Base-by-base conservation (phyloP, 2,329 filamentous ascomycete genomes). In the Penicillium crustosum region DNA sequence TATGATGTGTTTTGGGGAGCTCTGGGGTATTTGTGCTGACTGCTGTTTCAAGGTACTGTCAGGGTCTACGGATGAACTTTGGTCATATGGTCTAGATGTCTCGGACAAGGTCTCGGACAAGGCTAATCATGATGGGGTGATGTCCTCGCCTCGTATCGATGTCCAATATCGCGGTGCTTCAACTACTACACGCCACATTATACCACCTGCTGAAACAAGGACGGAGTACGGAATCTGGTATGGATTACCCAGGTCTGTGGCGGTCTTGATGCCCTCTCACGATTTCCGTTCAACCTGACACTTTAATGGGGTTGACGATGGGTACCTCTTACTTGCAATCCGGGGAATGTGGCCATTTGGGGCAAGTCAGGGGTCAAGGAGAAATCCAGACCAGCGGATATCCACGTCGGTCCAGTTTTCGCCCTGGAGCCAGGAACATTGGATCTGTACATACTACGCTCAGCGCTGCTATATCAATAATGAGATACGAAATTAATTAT, bases 51-150 rank as follows among this genome's bases (percentile, higher is more conserved):
- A 57, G 55, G 55, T 42, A 48, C 49, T 3, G 55, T 57, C 23
- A 41, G 55, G 36, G 55, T 57, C 43, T 57, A 57, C 15, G 55
- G 49, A 9, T 57, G 55, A 57, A 49, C 4, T 29, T 19, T 10
- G 27, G 15, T 38, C 21, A 15, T 35, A 33, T n/a, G 23, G n/a
- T 47, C 44, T 5, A 19, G 44, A 17, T 29, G 27, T 47, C 27
- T 31, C 5, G 12, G 19, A 35, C 31, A 27, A 43, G 31, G 29
- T 43, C 29, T 42, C 6, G 3, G 25, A 39, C 23, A 19, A 5
- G 35, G 17, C 41, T 51, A n/a, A n/a, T 43, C 21, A 25, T 41
- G 21, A 35, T 3, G 6, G 23, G 9, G 27, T 13, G 10, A 41
- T 3, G 5, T 31, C 27, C 23, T 36, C 13, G 21, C 10, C 29